Evolutionary conservation across 371 early-diverging fungal genomes (phyloP).

Genomic region (Lichtheimia corymbifera): DNA sequence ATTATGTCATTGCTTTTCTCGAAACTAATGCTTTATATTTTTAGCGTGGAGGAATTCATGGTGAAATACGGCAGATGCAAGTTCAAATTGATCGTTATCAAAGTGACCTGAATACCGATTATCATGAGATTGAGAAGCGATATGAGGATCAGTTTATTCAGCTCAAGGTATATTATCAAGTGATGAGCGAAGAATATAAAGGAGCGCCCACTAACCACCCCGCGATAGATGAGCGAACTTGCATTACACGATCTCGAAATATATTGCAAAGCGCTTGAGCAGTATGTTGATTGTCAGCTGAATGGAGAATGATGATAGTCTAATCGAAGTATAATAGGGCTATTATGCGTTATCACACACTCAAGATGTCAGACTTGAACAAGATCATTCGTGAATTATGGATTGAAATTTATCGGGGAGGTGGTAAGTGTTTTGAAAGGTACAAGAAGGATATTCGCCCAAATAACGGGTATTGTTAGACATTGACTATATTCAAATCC

Average conservation of each 20-base stretch:
- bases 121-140: constrained; percentile 71
- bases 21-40: neutral
- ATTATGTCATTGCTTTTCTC: neutral
- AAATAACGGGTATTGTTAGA: constrained; percentile 49
- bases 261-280: constrained; percentile 85
- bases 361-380: constrained; percentile 99
- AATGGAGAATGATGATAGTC: neutral
- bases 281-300: constrained; percentile 33
- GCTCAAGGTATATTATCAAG: constrained; percentile 50
- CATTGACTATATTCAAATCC: constrained; percentile 95
- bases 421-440: constrained; percentile 57
- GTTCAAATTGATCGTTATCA: constrained; percentile 61
- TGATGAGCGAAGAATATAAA: neutral
- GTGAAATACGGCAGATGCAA: constrained; percentile 87
- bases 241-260: constrained; percentile 83
- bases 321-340: constrained; percentile 52
- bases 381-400: constrained; percentile 96
- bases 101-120: constrained; percentile 74
- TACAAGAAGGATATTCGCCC: neutral
- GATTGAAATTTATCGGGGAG: constrained; percentile 96
- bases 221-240: constrained; percentile 67
- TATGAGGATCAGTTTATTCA: constrained; percentile 69
- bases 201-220: neutral
- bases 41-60: constrained; percentile 73
- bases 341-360: constrained; percentile 93